Evolutionary conservation across 257 asterid species (phyloP).

Genomic region (Salvia miltiorrhiza): DNA sequence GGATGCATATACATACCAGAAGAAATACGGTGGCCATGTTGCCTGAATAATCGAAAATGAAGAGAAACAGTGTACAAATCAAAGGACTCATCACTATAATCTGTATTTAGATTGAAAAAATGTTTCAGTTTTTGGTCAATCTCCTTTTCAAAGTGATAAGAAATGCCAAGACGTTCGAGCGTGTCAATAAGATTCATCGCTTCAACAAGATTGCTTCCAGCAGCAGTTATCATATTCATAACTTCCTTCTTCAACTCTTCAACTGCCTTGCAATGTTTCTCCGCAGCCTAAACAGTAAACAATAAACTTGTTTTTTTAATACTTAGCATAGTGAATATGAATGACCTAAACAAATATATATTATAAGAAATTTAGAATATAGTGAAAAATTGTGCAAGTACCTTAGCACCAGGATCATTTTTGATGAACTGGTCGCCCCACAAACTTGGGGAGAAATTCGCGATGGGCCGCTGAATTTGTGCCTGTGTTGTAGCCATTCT

Average conservation of each 20-base stretch:
- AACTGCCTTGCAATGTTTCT: neutral
- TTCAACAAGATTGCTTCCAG: neutral
- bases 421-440: neutral
- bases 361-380: too few relatives aligned
- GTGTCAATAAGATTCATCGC: neutral
- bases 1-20: neutral
- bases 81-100: constrained; percentile 14
- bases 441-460: neutral
- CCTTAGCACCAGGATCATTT: neutral
- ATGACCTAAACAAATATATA: too few relatives aligned
- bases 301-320: neutral
- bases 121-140: constrained; percentile 4
- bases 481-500: neutral
- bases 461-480: neutral
- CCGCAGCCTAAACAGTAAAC: neutral
- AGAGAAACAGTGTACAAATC: constrained; percentile 22
- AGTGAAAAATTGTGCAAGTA: too few relatives aligned
- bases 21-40: constrained; percentile 18
- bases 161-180: constrained; percentile 13
- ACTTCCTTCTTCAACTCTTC: neutral
- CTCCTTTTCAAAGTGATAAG: constrained; percentile 19
- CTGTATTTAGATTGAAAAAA: neutral
- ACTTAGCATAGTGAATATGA: too few relatives aligned
- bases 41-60: constrained; percentile 30
- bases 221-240: neutral